Conservation (phyloP, 1,284 basidiomycete species). For the Leccinum subrobustum region DNA sequence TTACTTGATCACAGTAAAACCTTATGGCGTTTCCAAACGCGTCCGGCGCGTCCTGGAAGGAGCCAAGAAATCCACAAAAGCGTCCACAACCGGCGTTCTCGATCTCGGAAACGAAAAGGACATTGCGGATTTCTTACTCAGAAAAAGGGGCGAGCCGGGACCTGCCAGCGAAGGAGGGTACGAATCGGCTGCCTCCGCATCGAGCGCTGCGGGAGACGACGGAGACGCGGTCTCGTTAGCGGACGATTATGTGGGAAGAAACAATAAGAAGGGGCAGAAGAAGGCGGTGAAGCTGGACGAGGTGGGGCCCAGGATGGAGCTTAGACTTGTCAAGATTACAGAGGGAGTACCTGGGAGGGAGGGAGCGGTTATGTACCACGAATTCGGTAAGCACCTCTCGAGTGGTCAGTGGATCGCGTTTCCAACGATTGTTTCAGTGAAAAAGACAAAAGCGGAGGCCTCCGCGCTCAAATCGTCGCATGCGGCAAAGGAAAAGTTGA, state of each 20-base stretch:
- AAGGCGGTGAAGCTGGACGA: slow-evolving; percentile 92
- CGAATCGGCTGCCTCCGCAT: slow-evolving; percentile 75
- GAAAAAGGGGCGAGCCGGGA: slow-evolving; percentile 65
- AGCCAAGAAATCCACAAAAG: slow-evolving; percentile 40
- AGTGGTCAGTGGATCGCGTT: slow-evolving; percentile 3
- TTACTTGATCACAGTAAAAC: slow-evolving; percentile 93
- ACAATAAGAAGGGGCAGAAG: slow-evolving; percentile 88
- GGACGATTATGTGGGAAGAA: slow-evolving; percentile 92
- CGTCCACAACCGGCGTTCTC: slow-evolving; percentile 49
- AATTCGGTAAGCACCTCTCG: slow-evolving; percentile 64
- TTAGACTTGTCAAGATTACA: slow-evolving; percentile 90
- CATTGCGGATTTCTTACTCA: slow-evolving; percentile 92
- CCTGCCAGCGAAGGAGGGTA: slow-evolving; percentile 73
- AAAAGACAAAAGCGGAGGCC: slow-evolving; percentile 77
- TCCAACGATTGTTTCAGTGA: slow-evolving; percentile 50
- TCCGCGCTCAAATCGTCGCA: slow-evolving; percentile 69
- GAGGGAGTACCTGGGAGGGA: slow-evolving; percentile 92
- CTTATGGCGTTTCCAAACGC: slow-evolving; percentile 90
- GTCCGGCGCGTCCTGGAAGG: slow-evolving; percentile 90
- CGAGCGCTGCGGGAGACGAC: slow-evolving; percentile 83
- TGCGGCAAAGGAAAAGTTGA: slow-evolving; percentile 71
- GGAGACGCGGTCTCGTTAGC: slow-evolving; percentile 81
- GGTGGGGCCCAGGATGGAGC: slow-evolving; percentile 93
- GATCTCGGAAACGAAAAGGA: slow-evolving; percentile 90
- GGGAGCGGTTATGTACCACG: slow-evolving; percentile 88